Conservation (phyloP, 129 eudicot genomes). For the Tagetes erecta region DNA sequence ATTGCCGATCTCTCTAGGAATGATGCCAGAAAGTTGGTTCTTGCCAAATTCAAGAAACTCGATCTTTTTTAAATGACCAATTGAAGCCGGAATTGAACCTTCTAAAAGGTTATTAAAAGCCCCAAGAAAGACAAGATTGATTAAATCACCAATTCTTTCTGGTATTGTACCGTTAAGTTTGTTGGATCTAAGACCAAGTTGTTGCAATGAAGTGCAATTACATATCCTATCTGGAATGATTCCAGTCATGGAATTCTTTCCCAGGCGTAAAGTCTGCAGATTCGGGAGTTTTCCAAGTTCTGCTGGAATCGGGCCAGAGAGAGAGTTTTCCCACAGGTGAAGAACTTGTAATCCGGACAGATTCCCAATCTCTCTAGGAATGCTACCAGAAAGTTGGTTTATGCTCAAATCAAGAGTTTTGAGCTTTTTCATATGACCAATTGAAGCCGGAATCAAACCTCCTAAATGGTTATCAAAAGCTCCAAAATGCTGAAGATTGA, state of each 20-base stretch:
- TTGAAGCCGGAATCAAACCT: too few relatives aligned
- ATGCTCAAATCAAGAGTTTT: too few relatives aligned
- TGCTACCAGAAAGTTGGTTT: too few relatives aligned
- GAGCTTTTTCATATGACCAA: too few relatives aligned
- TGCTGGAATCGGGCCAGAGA: slow-evolving; percentile 29
- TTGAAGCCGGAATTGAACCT: slow-evolving; percentile 35
- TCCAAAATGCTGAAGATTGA: too few relatives aligned
- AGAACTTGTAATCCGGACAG: too few relatives aligned
- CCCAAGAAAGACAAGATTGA: slow-evolving; percentile 43
- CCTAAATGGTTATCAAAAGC: too few relatives aligned
- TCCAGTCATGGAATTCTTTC: slow-evolving; percentile 52
- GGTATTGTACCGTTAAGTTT: slow-evolving; percentile 70
- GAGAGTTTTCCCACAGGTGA: too few relatives aligned
- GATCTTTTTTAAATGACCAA: neutral
- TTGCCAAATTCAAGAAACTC: neutral
- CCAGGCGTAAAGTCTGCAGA: slow-evolving; percentile 44
- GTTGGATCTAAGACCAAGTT: slow-evolving; percentile 44
- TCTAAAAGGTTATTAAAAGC: slow-evolving; percentile 47
- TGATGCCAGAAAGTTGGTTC: slow-evolving; percentile 41
- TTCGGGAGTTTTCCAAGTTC: slow-evolving; percentile 56
- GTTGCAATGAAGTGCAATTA: slow-evolving; percentile 49
- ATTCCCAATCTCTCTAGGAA: too few relatives aligned
- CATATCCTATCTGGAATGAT: slow-evolving; percentile 56
- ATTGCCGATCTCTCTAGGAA: too few relatives aligned
- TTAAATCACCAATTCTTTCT: slow-evolving; percentile 52